Conservation (phyloP, 805 yeast genomes). For the Wickerhamiella spandovensis region DNA sequence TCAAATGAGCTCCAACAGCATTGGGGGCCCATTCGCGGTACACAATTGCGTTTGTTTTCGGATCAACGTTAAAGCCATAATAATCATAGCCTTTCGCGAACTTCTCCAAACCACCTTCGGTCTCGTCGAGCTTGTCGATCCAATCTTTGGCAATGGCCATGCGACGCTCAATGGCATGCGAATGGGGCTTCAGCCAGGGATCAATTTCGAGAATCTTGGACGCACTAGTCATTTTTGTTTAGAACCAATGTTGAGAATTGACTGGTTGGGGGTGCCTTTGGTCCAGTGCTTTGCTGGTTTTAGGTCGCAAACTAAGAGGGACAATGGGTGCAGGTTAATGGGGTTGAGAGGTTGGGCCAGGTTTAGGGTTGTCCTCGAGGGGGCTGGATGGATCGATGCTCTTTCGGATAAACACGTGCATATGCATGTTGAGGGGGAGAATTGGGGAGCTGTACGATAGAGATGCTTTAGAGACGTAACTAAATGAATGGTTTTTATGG, state of each 20-base stretch:
- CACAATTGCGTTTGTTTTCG: conserved; percentile 36
- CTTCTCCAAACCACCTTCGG: conserved; percentile 51
- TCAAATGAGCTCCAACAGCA: conserved; percentile 59
- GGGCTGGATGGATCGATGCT: not conserved
- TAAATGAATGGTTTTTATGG: too few relatives aligned
- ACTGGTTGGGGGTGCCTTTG: too few relatives aligned
- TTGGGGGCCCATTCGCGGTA: conserved; percentile 87
- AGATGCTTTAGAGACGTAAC: too few relatives aligned
- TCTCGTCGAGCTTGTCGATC: conserved; percentile 38
- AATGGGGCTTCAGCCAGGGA: conserved; percentile 76
- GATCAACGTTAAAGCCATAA: conserved; percentile 64
- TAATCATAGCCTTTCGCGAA: conserved; percentile 66
- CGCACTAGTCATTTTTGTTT: not conserved
- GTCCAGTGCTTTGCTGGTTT: too few relatives aligned
- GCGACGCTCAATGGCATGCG: conserved; percentile 54
- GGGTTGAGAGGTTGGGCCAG: not conserved
- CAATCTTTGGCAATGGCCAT: conserved; percentile 53
- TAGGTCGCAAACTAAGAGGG: too few relatives aligned
- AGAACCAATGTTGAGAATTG: too few relatives aligned
- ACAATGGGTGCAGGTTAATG: too few relatives aligned
- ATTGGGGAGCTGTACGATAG: too few relatives aligned
- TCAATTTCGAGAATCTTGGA: conserved; percentile 48
- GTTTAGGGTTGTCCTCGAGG: not conserved
- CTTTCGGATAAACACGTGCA: not conserved
- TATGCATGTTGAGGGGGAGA: not conserved